Evolutionary conservation across 108 stramenopile genomes (phyloP), one percentile per base, ranked within the genome.

Genomic region (Skeletonema marinoi): DNA sequence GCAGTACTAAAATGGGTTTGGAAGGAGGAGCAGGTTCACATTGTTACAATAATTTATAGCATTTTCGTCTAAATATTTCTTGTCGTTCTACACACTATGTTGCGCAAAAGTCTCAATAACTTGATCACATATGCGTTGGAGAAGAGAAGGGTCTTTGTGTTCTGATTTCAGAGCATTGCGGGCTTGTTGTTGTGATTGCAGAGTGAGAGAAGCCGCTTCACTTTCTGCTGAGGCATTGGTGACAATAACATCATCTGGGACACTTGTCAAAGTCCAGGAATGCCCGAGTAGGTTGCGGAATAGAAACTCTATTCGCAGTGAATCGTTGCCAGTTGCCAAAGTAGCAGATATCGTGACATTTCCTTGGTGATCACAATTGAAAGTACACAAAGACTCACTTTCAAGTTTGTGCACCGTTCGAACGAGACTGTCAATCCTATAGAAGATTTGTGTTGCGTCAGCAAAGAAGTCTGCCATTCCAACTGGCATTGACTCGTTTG

Each of bases 381-480:
- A 39, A 12, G 46, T n/a, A 46, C 66, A 73, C 25, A 61, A 33
- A 60, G 16, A 65, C 9, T 73, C 72, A 19, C 65, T 36, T 62
- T 83, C 82, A 31, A 83, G 72, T 19, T 44, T 58, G 58, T 66
- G 63, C 29, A 77, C 68, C 6, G 71, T 68, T 38, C 71, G 60
- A 3, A 72, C 67, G 21, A 83, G 68, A 21, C 16, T 41, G 51
- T 83, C 82, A 10, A 83, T 77, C 66, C 72, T 77, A 4, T 54
- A 77, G 60, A 77, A 69, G 32, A 77, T 36, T 19, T 66, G 60
- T 30, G 72, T 56, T 2, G 54, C 54, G 10, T 56, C 54, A 56
- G 54, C 54, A 10, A 21, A 56, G 0, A 56, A 56, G 25, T 56
- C 54, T 56, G 9, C 54, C 4, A 65, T 48, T 50, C 42, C 54